Percentiles rank a stretch among this genome's conserved stretches.
These are phyloP conservation scores for Xylariaceae sp. DNA, from an alignment of 2,329 filamentous ascomycete genomes.

Conservation along the genomic window DNA sequence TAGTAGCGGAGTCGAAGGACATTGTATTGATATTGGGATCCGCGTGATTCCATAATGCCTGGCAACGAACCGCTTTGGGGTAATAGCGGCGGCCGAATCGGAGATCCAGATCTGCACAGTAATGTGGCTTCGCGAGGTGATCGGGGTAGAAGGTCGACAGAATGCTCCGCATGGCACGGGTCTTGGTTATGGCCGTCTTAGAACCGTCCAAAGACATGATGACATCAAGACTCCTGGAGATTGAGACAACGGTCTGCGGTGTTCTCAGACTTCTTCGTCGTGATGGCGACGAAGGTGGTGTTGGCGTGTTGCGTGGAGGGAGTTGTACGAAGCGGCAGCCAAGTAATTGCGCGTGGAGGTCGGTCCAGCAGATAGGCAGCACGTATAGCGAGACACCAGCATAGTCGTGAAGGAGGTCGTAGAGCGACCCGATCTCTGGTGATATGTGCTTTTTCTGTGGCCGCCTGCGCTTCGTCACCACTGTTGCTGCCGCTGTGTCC, in stretches of 20 bases:
- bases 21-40: conserved; percentile 23
- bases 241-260: conserved; percentile 48
- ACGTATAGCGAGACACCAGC: conserved; percentile 55
- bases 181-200: conserved; percentile 43
- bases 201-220: conserved; percentile 46
- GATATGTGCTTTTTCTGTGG: conserved; percentile 43
- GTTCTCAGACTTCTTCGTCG: conserved; percentile 46
- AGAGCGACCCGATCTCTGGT: conserved; percentile 56
- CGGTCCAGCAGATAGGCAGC: conserved; percentile 62
- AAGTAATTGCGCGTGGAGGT: conserved; percentile 55
- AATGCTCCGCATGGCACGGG: conserved; percentile 50
- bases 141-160: conserved; percentile 52
- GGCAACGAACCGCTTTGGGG: conserved; percentile 52
- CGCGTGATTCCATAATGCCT: conserved; percentile 56
- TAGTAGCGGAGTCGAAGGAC: conserved; percentile 46
- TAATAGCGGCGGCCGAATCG: conserved; percentile 56
- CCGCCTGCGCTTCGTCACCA: conserved; percentile 32
- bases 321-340: conserved; percentile 53
- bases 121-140: conserved; percentile 41
- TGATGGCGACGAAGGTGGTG: conserved; percentile 46
- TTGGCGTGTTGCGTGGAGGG: conserved; percentile 49
- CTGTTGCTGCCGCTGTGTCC: conserved; percentile 8
- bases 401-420: conserved; percentile 57
- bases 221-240: conserved; percentile 52
- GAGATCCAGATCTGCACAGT: conserved; percentile 51